Percentiles rank a stretch among this genome's conserved stretches.
Conservation (phyloP, 768 basidiomycete genomes). For the Fistulinella prunicolor region DNA sequence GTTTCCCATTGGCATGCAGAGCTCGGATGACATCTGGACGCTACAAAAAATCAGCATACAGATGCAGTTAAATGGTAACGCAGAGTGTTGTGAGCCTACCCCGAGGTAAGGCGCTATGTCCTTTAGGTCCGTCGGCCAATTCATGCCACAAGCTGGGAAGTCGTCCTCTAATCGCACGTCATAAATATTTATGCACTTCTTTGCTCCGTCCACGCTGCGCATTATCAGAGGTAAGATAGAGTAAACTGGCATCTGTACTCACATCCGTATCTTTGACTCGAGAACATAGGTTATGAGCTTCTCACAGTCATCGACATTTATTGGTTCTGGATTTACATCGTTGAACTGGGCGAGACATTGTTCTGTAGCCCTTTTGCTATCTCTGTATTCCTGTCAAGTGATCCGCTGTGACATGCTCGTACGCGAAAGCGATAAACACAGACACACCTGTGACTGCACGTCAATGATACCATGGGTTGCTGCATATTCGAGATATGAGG, state of each 20-base stretch:
- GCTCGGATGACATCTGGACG: slow-evolving; percentile 76
- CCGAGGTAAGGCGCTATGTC: slow-evolving; percentile 75
- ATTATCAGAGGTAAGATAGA: slow-evolving; percentile 1
- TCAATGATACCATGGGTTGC: slow-evolving; percentile 77
- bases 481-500: slow-evolving; percentile 84
- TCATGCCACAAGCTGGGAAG: slow-evolving; percentile 90
- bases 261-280: slow-evolving; percentile 24
- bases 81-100: slow-evolving; percentile 45
- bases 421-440: not conserved
- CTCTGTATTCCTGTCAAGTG: slow-evolving; percentile 53
- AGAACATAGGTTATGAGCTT: slow-evolving; percentile 48
- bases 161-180: slow-evolving; percentile 89
- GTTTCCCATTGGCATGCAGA: slow-evolving; percentile 75
- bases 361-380: slow-evolving; percentile 54
- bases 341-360: slow-evolving; percentile 51
- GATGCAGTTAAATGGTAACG: not conserved
- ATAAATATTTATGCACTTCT: slow-evolving; percentile 90
- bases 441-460: slow-evolving; percentile 59
- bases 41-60: slow-evolving; percentile 37
- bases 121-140: slow-evolving; percentile 89
- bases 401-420: not conserved
- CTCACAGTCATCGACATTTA: slow-evolving; percentile 58
- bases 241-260: slow-evolving; percentile 3
- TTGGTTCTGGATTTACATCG: slow-evolving; percentile 47
- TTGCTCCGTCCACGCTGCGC: slow-evolving; percentile 58